Conservation (phyloP, 169 alveolate genomes). For the Cryptosporidium andersoni region DNA sequence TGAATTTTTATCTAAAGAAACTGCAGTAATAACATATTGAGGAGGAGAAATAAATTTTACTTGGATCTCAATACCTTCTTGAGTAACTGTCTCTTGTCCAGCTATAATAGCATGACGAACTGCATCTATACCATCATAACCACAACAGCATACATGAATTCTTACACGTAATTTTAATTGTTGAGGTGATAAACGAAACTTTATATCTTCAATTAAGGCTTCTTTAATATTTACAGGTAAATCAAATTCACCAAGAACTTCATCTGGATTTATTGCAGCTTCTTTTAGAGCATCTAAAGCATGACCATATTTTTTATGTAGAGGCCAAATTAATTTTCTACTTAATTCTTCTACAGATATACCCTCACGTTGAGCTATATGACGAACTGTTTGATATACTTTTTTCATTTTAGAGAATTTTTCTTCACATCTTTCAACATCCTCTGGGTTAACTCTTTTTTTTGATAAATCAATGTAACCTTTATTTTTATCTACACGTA, state of each 20-base stretch:
- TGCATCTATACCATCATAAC: conserved; percentile 97
- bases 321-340: conserved; percentile 94
- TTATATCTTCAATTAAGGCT: conserved; percentile 85
- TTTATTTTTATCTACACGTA: conserved; percentile 94
- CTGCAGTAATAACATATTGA: conserved; percentile 87
- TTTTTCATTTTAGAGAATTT: conserved; percentile 90
- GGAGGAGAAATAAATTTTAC: conserved; percentile 92
- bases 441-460: conserved; percentile 94
- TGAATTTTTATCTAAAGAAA: conserved; percentile 87
- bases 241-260: conserved; percentile 87
- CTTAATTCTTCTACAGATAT: conserved; percentile 90
- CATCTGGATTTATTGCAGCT: conserved; percentile 90
- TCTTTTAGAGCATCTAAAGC: conserved; percentile 95
- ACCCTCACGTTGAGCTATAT: conserved; percentile 89
- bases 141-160: conserved; percentile 93
- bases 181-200: conserved; percentile 89
- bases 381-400: conserved; percentile 93
- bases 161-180: conserved; percentile 90
- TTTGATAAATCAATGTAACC: conserved; percentile 96
- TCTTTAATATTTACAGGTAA: conserved; percentile 84
- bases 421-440: conserved; percentile 81
- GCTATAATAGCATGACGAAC: conserved; percentile 90
- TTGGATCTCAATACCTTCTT: conserved; percentile 76
- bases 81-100: conserved; percentile 76
- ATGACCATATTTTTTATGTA: conserved; percentile 91